A percentile compares a stretch with the other conserved stretches of the same genome.
Evolutionary conservation across 2,329 filamentous ascomycete genomes (phyloP).

Genomic region (Talaromyces sp.): DNA sequence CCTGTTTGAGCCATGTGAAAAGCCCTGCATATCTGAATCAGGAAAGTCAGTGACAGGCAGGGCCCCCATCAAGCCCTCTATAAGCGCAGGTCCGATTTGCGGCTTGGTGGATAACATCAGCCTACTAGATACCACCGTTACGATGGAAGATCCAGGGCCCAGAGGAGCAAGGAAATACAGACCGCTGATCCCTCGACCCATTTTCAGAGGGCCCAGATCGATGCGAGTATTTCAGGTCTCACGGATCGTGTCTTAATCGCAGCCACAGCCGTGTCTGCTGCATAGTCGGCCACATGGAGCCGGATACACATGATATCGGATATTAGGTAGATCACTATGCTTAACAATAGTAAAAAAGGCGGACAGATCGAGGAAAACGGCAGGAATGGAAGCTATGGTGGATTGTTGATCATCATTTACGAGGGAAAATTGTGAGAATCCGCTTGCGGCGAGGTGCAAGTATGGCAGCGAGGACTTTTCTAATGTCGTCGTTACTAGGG

Average conservation of each 20-base stretch:
- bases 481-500: background rate
- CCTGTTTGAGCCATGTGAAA: conserved; percentile 6
- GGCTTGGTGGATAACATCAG: conserved; percentile 14
- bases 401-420: background rate
- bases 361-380: conserved; percentile 2
- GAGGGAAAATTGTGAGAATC: background rate
- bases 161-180: background rate
- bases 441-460: conserved; percentile 8
- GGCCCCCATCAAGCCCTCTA: background rate
- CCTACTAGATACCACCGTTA: conserved; percentile 16
- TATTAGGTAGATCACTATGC: background rate
- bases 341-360: background rate
- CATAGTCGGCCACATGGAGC: conserved; percentile 14
- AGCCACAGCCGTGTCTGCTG: conserved; percentile 8
- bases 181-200: conserved; percentile 1
- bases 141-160: background rate
- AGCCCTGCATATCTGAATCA: background rate
- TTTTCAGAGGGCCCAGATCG: background rate
- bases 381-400: background rate
- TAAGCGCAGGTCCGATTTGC: conserved; percentile 7
- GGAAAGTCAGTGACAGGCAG: conserved; percentile 11
- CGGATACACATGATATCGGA: conserved; percentile 3
- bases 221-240: background rate
- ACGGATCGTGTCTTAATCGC: background rate
- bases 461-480: background rate